These are phyloP conservation scores for Leishmania tropica DNA, from an alignment of 208 protist genomes.

Conservation along the genomic window DNA sequence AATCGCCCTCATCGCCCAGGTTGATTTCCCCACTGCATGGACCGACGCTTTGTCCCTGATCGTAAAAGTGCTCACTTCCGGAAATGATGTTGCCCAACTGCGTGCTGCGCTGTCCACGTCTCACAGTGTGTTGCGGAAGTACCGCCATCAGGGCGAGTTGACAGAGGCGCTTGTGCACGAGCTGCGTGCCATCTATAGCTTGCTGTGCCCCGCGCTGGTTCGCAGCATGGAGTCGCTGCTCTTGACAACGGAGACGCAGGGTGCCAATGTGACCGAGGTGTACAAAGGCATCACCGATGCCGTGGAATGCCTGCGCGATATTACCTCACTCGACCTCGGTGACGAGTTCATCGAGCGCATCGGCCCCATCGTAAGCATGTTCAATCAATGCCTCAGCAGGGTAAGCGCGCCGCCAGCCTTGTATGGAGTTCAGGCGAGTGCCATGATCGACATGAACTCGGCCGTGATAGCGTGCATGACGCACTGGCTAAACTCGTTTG, in stretches of 20 bases:
- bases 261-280: conserved; percentile 28
- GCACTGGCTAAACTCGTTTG: conserved; percentile 92
- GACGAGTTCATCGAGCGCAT: conserved; percentile 94
- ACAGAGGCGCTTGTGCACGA: conserved; percentile 62
- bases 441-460: conserved; percentile 86
- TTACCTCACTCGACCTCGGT: conserved; percentile 93
- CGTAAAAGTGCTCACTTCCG: conserved; percentile 38
- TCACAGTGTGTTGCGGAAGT: conserved; percentile 93
- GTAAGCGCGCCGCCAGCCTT: conserved; percentile 31
- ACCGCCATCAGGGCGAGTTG: conserved; percentile 63
- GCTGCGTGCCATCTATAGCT: conserved; percentile 67
- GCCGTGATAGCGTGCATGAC: conserved; percentile 86
- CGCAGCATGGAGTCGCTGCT: conserved; percentile 31
- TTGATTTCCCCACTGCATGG: conserved; percentile 94
- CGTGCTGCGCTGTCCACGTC: conserved; percentile 81
- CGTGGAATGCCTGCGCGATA: conserved; percentile 81
- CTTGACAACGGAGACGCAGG: conserved; percentile 13
- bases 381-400: conserved; percentile 61
- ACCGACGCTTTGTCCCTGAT: conserved; percentile 80
- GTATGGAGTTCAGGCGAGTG: neutral
- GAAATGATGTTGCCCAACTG: conserved; percentile 32
- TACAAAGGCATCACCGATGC: conserved; percentile 55
- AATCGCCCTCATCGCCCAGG: conserved; percentile 84
- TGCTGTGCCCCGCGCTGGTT: conserved; percentile 41
- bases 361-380: conserved; percentile 61